These are phyloP conservation scores for Kokia cookei DNA, from an alignment of 441 rosid genomes.

Conservation along the genomic window DNA sequence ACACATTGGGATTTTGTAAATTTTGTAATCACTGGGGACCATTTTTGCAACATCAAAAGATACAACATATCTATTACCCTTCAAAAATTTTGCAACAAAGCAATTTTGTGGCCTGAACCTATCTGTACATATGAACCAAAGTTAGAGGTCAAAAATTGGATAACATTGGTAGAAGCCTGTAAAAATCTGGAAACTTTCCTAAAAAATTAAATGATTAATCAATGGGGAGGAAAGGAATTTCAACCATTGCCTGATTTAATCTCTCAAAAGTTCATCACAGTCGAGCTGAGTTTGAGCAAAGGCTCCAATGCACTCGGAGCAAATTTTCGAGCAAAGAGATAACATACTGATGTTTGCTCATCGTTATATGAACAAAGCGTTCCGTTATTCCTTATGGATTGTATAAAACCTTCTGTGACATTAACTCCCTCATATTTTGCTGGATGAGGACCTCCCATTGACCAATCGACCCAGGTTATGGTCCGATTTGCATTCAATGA, in stretches of 20 bases:
- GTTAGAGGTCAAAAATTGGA: background rate
- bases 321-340: conserved; percentile 89
- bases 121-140: conserved; percentile 5
- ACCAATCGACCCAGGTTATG: conserved; percentile 93
- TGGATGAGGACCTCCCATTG: conserved; percentile 81
- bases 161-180: background rate
- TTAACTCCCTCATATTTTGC: conserved; percentile 42
- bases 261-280: conserved; percentile 60
- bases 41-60: background rate
- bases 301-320: conserved; percentile 66
- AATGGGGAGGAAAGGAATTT: background rate
- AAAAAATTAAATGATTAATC: background rate
- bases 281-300: conserved; percentile 61
- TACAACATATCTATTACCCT: background rate
- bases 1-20: background rate
- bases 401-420: conserved; percentile 58
- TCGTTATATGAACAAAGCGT: conserved; percentile 64
- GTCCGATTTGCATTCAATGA: conserved; percentile 60
- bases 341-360: conserved; percentile 52
- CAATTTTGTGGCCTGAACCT: background rate
- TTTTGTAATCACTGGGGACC: background rate
- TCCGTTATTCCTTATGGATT: conserved; percentile 56
- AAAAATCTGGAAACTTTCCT: background rate
- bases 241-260: background rate
- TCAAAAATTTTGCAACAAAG: background rate